Percentiles rank a stretch among this genome's conserved stretches.
phyloP scores from a whole-genome alignment of 2,329 filamentous ascomycete genomes.

The Cercospora sojina region DNA sequence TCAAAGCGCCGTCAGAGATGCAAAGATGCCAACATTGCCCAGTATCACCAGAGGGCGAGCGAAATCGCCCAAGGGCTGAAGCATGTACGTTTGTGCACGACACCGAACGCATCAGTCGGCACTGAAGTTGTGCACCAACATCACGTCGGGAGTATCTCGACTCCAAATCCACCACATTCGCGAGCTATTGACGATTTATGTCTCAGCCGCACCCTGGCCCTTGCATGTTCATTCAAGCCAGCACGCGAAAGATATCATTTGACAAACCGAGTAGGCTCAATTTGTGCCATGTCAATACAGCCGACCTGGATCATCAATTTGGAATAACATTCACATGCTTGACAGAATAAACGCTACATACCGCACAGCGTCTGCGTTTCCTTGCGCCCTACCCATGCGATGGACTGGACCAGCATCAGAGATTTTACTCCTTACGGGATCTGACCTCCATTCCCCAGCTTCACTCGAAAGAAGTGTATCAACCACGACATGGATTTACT shows the following conservation, averaged over 20 bases:
- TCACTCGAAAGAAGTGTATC: not conserved
- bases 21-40: slow-evolving; percentile 37
- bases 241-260: not conserved
- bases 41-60: slow-evolving; percentile 20
- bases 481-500: not conserved
- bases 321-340: not conserved
- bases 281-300: not conserved
- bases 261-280: not conserved
- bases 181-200: not conserved
- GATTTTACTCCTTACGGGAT: not conserved
- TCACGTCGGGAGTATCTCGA: not conserved
- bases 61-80: slow-evolving; percentile 15
- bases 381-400: not conserved
- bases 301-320: not conserved
- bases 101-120: not conserved
- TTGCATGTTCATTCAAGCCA: not conserved
- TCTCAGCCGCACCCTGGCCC: not conserved
- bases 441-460: not conserved
- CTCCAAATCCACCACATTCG: not conserved
- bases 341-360: not conserved
- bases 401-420: not conserved
- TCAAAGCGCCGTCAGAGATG: slow-evolving; percentile 35
- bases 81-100: not conserved
- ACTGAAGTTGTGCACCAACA: not conserved
- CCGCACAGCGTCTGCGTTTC: not conserved